These are phyloP conservation scores for Xerocomellus intermedius DNA, from an alignment of 768 basidiomycete genomes.

Conservation along the genomic window DNA sequence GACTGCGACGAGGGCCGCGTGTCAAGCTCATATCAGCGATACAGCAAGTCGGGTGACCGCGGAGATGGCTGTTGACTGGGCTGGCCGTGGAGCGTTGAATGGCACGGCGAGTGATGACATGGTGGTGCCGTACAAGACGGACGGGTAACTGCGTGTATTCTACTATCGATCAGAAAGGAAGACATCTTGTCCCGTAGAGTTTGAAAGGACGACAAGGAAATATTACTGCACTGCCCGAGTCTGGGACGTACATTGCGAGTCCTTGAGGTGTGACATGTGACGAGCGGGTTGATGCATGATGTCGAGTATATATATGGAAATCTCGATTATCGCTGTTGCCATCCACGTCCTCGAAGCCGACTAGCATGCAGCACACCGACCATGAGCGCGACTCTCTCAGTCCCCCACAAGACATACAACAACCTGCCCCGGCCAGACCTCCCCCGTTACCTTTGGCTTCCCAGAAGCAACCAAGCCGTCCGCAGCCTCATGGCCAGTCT, in stretches of 20 bases:
- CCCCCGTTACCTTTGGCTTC: background rate
- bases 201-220: no score
- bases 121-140: background rate
- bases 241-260: no score
- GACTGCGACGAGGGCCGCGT: background rate
- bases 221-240: no score
- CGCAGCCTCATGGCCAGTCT: constrained; percentile 15
- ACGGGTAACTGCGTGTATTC: background rate
- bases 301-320: constrained; percentile 35
- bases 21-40: background rate
- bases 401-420: background rate
- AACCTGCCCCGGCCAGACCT: background rate
- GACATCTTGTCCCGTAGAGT: background rate
- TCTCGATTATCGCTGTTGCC: constrained; percentile 31
- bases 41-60: constrained; percentile 13
- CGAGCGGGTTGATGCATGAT: background rate
- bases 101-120: background rate
- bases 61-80: background rate
- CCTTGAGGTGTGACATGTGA: constrained; percentile 23
- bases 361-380: constrained; percentile 23
- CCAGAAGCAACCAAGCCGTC: constrained; percentile 16
- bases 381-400: constrained; percentile 14
- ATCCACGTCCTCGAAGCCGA: constrained; percentile 18
- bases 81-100: background rate
- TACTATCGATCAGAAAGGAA: background rate